Evolutionary conservation across 163 green algal genomes (phyloP), one percentile per base, ranked within the genome.

Genomic region (Chlamydomonas reinhardtii): DNA sequence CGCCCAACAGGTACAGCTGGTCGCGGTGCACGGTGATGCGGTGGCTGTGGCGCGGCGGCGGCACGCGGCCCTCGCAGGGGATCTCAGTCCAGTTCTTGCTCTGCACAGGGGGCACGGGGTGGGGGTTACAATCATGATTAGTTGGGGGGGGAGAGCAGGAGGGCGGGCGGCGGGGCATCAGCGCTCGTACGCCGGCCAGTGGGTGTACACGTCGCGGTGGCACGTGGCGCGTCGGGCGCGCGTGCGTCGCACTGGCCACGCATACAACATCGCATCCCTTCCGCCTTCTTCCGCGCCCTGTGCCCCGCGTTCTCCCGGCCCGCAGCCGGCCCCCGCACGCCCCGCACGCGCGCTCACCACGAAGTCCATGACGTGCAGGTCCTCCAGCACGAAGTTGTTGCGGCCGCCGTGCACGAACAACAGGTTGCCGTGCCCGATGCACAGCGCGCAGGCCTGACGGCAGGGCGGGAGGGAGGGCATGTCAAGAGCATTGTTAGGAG

Each of bases 381-480:
- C 96, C 52, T 97, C 93, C 79, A 98, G 89, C 76, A 98, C 94
- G 79, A 98, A 98, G 93, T 98, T 97, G 89, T 94, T 96, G 32
- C 84, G 70, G 34, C 96, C 96, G 29, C 95, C 95, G 78, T 96
- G 91, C 31, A 98, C 62, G 72, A 94, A 96, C 59, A 98, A 73
- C 70, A 93, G 84, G 75, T 89, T 92, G 72, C 85, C 88, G 79
- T 94, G 91, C 27, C 89, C 90, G 31, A 95, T 93, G 74, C 89
- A 92, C 52, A 94, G 83, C 43, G 86, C 92, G 43, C 87, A 87
- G 16, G 89, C 90, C 83, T 86, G 74, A n/a, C n/a, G n/a, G n/a
- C n/a, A n/a, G n/a, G n/a, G n/a, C n/a, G n/a, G n/a, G n/a, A n/a
- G n/a, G n/a, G n/a, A n/a, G n/a, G n/a, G n/a, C n/a, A n/a, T n/a